Evolutionary conservation across 306 rosid genomes (phyloP), one percentile per base, ranked within the genome.

Genomic region (Trifolium pratense): DNA sequence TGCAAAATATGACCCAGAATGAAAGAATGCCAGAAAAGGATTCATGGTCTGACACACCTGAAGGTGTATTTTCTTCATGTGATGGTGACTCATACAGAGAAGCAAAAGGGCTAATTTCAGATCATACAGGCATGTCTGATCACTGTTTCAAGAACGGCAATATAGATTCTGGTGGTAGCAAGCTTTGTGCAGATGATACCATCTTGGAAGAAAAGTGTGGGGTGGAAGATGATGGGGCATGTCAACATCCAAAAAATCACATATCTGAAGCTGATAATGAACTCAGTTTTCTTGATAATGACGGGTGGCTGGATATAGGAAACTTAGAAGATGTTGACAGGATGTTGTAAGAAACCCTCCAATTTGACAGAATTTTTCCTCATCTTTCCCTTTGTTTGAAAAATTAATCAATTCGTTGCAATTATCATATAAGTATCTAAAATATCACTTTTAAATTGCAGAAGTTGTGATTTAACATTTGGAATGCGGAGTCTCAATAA

Each of bases 291-390:
- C 77, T 91, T 61, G 92, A 89, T 72, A 82, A 81, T 79, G 89
- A 89, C 78, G 91, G 87, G 60, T 91, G 97, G 97, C 82, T 80
- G 39, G 91, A 89, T 76, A 89, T 91, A 29, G 97, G 87, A 66
- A 83, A 86, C 62, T 91, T 91, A 78, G 97, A 89, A 79, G 97
- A 91, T 51, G 90, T 91, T 71, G 92, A 91, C 82, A 84, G 91
- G 84, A 87, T 91, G 96, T 86, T 91, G 62, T 74, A 67, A 45
- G 86, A 51, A 77, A 17, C 39, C 70, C 26, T 77, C 69, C 20
- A 43, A 39, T 69, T 74, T 51, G 64, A 77, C 42, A 31, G 37
- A 66, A 57, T 14, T 63, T 63, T 40, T 52, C 21, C 29, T 64
- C 46, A 46, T 63, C 64, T 76, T 45, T 39, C 66, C 51, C 57